A percentile compares a stretch with the other conserved stretches of the same genome.
Conservation (phyloP, 169 alveolate genomes). For the Plasmodium adleri region DNA sequence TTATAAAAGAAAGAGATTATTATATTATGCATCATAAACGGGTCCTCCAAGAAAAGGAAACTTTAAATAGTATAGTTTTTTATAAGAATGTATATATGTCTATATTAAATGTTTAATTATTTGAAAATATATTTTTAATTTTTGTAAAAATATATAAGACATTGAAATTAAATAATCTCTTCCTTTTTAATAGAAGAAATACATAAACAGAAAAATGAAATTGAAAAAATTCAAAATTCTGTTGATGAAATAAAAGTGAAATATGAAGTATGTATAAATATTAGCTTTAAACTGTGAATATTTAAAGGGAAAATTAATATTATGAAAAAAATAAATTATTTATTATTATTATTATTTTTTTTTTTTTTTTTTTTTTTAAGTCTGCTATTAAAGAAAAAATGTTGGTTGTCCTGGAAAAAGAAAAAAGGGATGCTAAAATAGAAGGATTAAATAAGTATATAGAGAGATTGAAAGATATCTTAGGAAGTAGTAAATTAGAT, state of each 20-base stretch:
- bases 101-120: constrained; percentile 24
- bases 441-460: constrained; percentile 74
- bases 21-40: constrained; percentile 75
- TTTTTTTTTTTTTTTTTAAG: constrained; percentile 39
- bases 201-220: constrained; percentile 70
- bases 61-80: constrained; percentile 53
- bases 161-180: constrained; percentile 15
- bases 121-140: constrained; percentile 10
- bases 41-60: constrained; percentile 74
- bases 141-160: constrained; percentile 9
- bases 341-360: constrained; percentile 3
- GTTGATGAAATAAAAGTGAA: constrained; percentile 56
- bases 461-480: constrained; percentile 42
- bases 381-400: constrained; percentile 69
- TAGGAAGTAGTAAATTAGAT: constrained; percentile 53
- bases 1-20: constrained; percentile 74
- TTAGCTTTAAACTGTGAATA: constrained; percentile 1
- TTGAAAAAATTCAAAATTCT: constrained; percentile 61
- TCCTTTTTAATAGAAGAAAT: constrained; percentile 70
- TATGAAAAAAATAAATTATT: background rate
- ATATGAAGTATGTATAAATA: constrained; percentile 47
- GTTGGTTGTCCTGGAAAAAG: constrained; percentile 54
- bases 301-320: constrained; percentile 1
- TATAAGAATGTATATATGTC: background rate
- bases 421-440: constrained; percentile 67